Evolutionary conservation across 768 basidiomycete species (phyloP), one percentile per base, ranked within the genome.

Genomic region (Tylopilus subfusipes): DNA sequence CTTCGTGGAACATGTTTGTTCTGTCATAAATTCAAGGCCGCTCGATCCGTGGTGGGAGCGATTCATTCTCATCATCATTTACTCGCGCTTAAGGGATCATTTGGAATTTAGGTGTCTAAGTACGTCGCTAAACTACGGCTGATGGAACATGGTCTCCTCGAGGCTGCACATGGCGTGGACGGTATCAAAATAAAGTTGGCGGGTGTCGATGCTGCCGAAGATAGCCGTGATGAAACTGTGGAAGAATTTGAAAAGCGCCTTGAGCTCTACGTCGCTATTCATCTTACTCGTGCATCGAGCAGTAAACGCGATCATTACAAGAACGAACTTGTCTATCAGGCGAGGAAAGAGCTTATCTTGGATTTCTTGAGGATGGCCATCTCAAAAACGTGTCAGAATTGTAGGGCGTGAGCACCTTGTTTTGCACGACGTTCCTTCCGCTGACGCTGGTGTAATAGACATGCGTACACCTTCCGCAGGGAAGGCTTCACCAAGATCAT

Each of bases 401-500:
- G 97, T 75, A 78, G 75, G 53, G 91, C 87, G 93, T 94, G 67
- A 73, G 89, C 81, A n/a, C 42, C 19, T 34, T 59, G 30, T 44
- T 43, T 55, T 44, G 29, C 22, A 18, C n/a, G 25, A 22, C 19
- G 48, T 57, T 50, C 18, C 43, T 22, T 19, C 33, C 38, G n/a
- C 33, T 63, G 38, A 62, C 21, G 36, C 9, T 58, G 4, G 42
- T 45, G n/a, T 36, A 14, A 34, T 46, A 95, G 93, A 27, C 72
- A 80, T 61, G 85, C 81, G 3, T 94, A 91, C 68, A 92, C 93
- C 0, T 93, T 90, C 72, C 87, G 95, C 50, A 98, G 93, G 70
- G 97, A 99, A 66, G 93, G 91, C 0, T 79, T 90, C 70, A 92
- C 89, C 48, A 98, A 98, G 73, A 81, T 99, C 52, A 87, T 98